These are phyloP conservation scores for Umbilicaria muhlenbergii DNA, from an alignment of 495 filamentous ascomycete genomes.

Conservation along the genomic window DNA sequence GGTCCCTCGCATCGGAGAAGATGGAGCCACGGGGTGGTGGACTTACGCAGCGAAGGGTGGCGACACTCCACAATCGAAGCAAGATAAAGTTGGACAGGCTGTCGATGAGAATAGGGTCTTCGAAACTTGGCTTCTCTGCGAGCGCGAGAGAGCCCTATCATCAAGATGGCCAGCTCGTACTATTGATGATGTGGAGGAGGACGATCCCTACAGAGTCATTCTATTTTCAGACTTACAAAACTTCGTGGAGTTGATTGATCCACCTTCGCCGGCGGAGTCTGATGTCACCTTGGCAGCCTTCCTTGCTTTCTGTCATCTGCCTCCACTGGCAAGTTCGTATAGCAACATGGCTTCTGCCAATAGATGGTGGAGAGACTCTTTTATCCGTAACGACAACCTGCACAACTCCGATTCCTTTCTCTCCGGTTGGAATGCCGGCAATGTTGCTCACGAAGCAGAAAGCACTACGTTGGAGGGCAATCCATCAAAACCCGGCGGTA, in stretches of 20 bases:
- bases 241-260: slow-evolving; percentile 24
- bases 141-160: slow-evolving; percentile 30
- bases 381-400: slow-evolving; percentile 29
- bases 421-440: slow-evolving; percentile 11
- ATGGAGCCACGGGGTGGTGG: slow-evolving; percentile 53
- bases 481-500: too few species aligned
- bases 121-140: slow-evolving; percentile 43
- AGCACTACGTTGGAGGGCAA: too few species aligned
- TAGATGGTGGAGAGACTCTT: slow-evolving; percentile 27
- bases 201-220: slow-evolving; percentile 67
- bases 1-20: slow-evolving; percentile 63
- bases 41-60: slow-evolving; percentile 26
- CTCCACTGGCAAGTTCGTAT: slow-evolving; percentile 22
- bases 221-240: slow-evolving; percentile 62
- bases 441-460: too few species aligned
- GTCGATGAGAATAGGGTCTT: slow-evolving; percentile 17
- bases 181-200: slow-evolving; percentile 45
- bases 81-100: not conserved
- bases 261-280: slow-evolving; percentile 9
- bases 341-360: slow-evolving; percentile 13
- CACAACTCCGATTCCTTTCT: slow-evolving; percentile 14
- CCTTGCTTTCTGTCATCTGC: slow-evolving; percentile 52
- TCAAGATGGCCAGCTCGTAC: slow-evolving; percentile 49
- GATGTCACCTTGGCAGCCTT: slow-evolving; percentile 46
- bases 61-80: slow-evolving; percentile 23